These are phyloP conservation scores for Tanacetum coccineum DNA, from an alignment of 129 eudicot genomes.

Conservation along the genomic window DNA sequence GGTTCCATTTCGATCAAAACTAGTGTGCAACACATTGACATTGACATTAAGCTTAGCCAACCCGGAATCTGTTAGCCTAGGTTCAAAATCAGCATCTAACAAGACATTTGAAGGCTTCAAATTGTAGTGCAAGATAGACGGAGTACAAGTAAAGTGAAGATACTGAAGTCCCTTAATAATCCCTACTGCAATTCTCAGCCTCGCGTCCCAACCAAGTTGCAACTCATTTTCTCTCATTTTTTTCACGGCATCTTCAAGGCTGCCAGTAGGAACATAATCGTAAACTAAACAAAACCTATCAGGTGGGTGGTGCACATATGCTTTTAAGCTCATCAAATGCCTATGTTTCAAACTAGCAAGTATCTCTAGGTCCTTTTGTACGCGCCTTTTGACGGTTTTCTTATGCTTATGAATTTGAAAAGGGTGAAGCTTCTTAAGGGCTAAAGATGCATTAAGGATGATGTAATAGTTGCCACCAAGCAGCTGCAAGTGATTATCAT, in stretches of 20 bases:
- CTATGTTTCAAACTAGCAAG: conserved; percentile 66
- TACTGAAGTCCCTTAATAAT: not conserved
- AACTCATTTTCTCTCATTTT: conserved; percentile 42
- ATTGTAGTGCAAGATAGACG: too few relatives aligned
- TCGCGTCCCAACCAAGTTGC: conserved; percentile 40
- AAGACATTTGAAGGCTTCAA: conserved; percentile 56
- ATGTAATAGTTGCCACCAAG: conserved; percentile 54
- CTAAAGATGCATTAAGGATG: conserved; percentile 60
- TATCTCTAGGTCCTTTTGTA: conserved; percentile 55
- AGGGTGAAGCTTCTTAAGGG: conserved; percentile 56
- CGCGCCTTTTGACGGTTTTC: conserved; percentile 24
- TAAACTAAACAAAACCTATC: conserved; percentile 54
- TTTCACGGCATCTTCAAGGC: conserved; percentile 65
- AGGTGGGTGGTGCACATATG: conserved; percentile 45
- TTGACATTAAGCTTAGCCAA: conserved; percentile 40
- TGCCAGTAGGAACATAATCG: conserved; percentile 72
- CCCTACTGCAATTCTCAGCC: too few relatives aligned
- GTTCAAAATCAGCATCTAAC: conserved; percentile 68
- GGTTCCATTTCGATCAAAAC: conserved; percentile 24
- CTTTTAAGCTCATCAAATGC: conserved; percentile 68
- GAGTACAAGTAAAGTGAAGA: too few relatives aligned
- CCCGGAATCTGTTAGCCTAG: conserved; percentile 71
- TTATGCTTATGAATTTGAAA: conserved; percentile 21
- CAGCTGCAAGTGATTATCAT: conserved; percentile 32
- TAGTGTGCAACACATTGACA: conserved; percentile 23